These are phyloP conservation scores for Vigna radiata DNA, from an alignment of 306 rosid species.

Conservation along the genomic window DNA sequence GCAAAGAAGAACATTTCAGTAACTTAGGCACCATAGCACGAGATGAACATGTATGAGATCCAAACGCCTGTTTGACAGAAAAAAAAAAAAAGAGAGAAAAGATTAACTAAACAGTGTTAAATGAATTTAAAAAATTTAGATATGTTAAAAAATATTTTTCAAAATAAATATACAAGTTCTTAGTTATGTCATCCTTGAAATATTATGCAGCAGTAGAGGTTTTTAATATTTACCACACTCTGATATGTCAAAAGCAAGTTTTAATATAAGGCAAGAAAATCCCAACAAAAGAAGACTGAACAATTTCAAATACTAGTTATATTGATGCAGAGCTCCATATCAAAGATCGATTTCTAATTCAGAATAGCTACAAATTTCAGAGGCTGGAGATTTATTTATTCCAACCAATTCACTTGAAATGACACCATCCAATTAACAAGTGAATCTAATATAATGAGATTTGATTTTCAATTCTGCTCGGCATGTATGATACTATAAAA, in stretches of 20 bases:
- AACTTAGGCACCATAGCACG: slow-evolving; percentile 30
- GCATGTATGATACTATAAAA: slow-evolving; percentile 1
- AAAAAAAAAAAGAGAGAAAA: too few species aligned
- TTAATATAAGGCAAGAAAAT: slow-evolving; percentile 31
- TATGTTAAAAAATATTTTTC: too few species aligned
- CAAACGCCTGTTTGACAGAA: slow-evolving; percentile 32
- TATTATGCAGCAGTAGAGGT: slow-evolving; percentile 22
- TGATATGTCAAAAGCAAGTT: slow-evolving; percentile 23
- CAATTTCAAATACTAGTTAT: slow-evolving; percentile 26
- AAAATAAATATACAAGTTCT: slow-evolving; percentile 20
- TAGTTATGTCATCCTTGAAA: slow-evolving; percentile 36
- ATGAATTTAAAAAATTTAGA: too few species aligned
- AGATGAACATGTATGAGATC: slow-evolving; percentile 43
- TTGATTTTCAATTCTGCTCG: neutral
- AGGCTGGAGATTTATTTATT: slow-evolving; percentile 20
- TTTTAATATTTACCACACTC: slow-evolving; percentile 11
- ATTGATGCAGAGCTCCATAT: neutral
- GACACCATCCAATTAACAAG: slow-evolving; percentile 19
- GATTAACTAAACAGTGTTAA: too few species aligned
- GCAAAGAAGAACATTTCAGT: slow-evolving; percentile 46
- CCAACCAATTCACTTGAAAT: slow-evolving; percentile 10
- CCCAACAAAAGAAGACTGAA: slow-evolving; percentile 2
- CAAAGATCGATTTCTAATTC: too few species aligned
- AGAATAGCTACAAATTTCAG: slow-evolving; percentile 6
- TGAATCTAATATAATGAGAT: neutral